Evolutionary conservation across 1,284 basidiomycete species (phyloP).

Genomic region (Fomitopsis palustris): DNA sequence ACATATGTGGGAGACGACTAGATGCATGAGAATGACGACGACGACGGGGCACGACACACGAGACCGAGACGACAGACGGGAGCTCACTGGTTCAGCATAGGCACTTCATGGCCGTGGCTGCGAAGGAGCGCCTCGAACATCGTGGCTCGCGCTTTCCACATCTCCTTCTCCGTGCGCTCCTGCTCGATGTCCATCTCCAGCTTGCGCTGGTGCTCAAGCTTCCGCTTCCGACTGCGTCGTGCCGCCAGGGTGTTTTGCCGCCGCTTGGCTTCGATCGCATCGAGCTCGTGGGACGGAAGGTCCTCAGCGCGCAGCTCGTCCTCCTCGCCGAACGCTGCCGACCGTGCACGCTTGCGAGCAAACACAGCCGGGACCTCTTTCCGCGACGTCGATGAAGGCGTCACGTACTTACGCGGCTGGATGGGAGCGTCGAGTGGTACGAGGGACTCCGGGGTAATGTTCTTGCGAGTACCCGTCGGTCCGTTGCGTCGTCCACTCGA

Average conservation of each 20-base stretch:
- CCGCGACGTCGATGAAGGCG: constrained; percentile 45
- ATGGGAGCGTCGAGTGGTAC: constrained; percentile 45
- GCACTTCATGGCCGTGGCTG: constrained; percentile 43
- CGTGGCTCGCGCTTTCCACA: constrained; percentile 53
- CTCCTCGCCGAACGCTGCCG: constrained; percentile 51
- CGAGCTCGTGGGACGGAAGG: constrained; percentile 40
- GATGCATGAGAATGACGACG: constrained; percentile 6
- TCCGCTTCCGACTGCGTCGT: constrained; percentile 69
- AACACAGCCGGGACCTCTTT: constrained; percentile 46
- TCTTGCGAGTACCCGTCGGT: constrained; percentile 43
- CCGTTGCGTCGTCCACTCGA: constrained; percentile 36
- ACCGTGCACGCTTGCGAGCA: constrained; percentile 54
- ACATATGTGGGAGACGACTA: constrained; percentile 9
- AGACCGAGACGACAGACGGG: constrained; percentile 2
- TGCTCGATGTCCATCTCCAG: constrained; percentile 52
- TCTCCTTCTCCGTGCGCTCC: constrained; percentile 47
- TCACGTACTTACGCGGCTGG: constrained; percentile 44
- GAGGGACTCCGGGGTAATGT: constrained; percentile 38
- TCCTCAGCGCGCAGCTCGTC: constrained; percentile 45
- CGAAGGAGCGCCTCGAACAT: constrained; percentile 44
- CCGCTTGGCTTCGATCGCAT: constrained; percentile 74
- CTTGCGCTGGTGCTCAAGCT: constrained; percentile 66
- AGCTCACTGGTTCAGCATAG: constrained; percentile 32
- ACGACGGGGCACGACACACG: not conserved
- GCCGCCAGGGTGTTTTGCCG: constrained; percentile 81